These are phyloP conservation scores for Aaosphaeria pasadenensis DNA, from an alignment of 2,329 filamentous ascomycete species.

Conservation along the genomic window DNA sequence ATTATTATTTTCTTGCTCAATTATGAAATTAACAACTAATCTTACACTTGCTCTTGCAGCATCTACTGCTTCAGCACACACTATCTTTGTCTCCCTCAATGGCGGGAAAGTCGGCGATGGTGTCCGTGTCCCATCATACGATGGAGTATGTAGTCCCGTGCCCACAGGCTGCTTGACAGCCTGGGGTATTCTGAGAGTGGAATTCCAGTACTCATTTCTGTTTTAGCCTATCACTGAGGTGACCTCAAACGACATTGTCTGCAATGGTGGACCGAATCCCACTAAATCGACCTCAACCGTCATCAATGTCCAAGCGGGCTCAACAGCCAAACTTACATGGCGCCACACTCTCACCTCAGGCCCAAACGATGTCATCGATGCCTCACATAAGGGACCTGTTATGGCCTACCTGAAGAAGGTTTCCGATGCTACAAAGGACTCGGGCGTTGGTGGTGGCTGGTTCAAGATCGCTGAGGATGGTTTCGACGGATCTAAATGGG, in stretches of 20 bases:
- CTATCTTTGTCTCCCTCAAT: constrained; percentile 51
- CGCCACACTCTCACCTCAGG: constrained; percentile 53
- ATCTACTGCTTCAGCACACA: constrained; percentile 45
- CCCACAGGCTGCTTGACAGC: background rate
- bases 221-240: constrained; percentile 53
- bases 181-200: constrained; percentile 41
- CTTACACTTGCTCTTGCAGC: constrained; percentile 23
- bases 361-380: constrained; percentile 54
- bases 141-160: constrained; percentile 19
- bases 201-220: constrained; percentile 22
- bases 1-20: background rate
- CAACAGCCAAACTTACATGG: constrained; percentile 55
- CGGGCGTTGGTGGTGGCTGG: constrained; percentile 24
- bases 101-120: constrained; percentile 48
- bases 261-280: constrained; percentile 58
- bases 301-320: constrained; percentile 44
- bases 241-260: constrained; percentile 53
- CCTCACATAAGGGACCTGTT: constrained; percentile 55
- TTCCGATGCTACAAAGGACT: constrained; percentile 40
- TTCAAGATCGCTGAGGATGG: constrained; percentile 39
- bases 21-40: constrained; percentile 26
- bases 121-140: constrained; percentile 48
- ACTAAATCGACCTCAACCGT: constrained; percentile 26
- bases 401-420: constrained; percentile 60
- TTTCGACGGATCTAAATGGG: constrained; percentile 34